Evolutionary conservation across 352 stramenopile genomes (phyloP).

Genomic region (Pythium insidiosum): DNA sequence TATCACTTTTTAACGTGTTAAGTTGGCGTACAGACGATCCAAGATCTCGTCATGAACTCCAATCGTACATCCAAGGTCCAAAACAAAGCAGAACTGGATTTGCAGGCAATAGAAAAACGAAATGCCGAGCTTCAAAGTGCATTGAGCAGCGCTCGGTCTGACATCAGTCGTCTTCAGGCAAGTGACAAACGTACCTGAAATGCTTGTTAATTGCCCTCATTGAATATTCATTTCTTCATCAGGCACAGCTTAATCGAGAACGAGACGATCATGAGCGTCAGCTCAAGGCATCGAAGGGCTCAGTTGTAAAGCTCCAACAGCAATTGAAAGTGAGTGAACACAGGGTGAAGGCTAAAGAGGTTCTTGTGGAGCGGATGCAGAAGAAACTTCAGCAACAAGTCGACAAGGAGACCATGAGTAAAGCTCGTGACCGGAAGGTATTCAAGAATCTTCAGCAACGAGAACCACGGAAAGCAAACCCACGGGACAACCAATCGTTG

Average conservation of each 20-base stretch:
- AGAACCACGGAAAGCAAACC: constrained; percentile 43
- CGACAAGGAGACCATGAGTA: constrained; percentile 62
- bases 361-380: constrained; percentile 72
- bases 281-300: constrained; percentile 50
- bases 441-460: constrained; percentile 65
- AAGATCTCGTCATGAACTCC: constrained; percentile 66
- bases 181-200: no score
- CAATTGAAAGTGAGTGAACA: constrained; percentile 85
- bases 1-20: no score
- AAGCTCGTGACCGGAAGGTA: constrained; percentile 37
- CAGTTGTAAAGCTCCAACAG: constrained; percentile 61
- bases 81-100: constrained; percentile 31
- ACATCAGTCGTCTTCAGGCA: constrained; percentile 56
- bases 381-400: constrained; percentile 74
- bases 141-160: constrained; percentile 39
- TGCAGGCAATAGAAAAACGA: constrained; percentile 43
- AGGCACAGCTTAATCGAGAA: constrained; percentile 41
- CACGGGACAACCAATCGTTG: constrained; percentile 52
- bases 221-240: no score
- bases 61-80: constrained; percentile 49
- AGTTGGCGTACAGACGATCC: constrained; percentile 40
- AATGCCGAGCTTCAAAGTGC: constrained; percentile 26
- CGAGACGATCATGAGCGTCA: constrained; percentile 38
- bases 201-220: no score
- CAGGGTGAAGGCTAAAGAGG: constrained; percentile 81